Percentiles rank a stretch among this genome's conserved stretches.
Conservation (phyloP, 2,329 filamentous ascomycete species). For the Trichoderma sp. region DNA sequence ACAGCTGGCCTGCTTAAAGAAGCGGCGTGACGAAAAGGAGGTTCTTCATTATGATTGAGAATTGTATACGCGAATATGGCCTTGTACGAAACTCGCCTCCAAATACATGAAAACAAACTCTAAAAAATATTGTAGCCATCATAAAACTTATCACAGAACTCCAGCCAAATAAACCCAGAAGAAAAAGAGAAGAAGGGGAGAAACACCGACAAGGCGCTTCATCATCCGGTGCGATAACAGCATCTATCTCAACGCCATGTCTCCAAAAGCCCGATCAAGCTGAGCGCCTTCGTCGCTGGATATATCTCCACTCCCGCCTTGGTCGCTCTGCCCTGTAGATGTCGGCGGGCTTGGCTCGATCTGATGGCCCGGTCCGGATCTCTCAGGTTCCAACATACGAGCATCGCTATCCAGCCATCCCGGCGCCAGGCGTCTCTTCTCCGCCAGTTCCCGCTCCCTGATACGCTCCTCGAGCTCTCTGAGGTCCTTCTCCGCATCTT, state of each 20-base stretch:
- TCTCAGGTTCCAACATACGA: constrained; percentile 70
- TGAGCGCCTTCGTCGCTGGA: constrained; percentile 58
- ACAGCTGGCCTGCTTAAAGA: not conserved
- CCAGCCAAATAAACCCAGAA: not conserved
- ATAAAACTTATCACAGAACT: not conserved
- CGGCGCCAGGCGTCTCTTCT: constrained; percentile 78
- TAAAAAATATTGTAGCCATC: not conserved
- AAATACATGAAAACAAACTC: not conserved
- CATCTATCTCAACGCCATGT: constrained; percentile 44
- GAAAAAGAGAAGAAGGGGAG: not conserved
- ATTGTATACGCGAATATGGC: not conserved
- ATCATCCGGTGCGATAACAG: not conserved
- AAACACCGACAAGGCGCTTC: not conserved
- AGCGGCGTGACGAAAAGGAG: not conserved
- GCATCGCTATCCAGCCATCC: constrained; percentile 80
- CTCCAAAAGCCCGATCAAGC: constrained; percentile 62
- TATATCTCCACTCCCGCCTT: constrained; percentile 34
- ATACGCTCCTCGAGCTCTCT: constrained; percentile 71
- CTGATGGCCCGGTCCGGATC: constrained; percentile 43
- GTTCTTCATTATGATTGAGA: not conserved
- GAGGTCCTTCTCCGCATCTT: constrained; percentile 69
- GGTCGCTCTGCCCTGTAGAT: constrained; percentile 24
- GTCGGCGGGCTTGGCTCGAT: constrained; percentile 33
- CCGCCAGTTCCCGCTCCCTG: constrained; percentile 68
- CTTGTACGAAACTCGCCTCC: not conserved